phyloP scores from a whole-genome alignment of 139 green algal genomes.

The Picochlorum sp. region DNA sequence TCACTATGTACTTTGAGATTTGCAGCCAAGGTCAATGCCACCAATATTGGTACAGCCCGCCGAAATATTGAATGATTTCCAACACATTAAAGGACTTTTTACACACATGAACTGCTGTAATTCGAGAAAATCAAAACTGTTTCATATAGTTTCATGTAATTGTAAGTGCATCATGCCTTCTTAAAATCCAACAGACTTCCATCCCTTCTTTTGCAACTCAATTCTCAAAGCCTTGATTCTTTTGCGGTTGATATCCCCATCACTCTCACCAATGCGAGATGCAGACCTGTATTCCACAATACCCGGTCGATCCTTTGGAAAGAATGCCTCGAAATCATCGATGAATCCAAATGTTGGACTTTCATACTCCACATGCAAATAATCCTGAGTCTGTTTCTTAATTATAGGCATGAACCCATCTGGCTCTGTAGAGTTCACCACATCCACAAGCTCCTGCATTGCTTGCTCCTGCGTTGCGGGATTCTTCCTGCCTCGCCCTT shows the following conservation, averaged over 20 bases:
- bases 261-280: constrained; percentile 67
- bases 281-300: constrained; percentile 56
- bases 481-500: constrained; percentile 59
- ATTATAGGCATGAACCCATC: constrained; percentile 77
- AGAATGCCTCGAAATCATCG: constrained; percentile 86
- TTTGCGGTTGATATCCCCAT: constrained; percentile 89
- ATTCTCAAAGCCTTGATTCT: constrained; percentile 76
- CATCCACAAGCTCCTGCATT: constrained; percentile 41
- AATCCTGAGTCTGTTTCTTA: constrained; percentile 73
- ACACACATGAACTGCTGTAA: background rate
- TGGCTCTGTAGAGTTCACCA: constrained; percentile 44
- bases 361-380: constrained; percentile 88
- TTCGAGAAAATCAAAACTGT: background rate
- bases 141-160: background rate
- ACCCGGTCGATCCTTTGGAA: constrained; percentile 25
- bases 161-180: background rate
- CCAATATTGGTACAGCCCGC: constrained; percentile 48
- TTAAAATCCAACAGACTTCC: constrained; percentile 62
- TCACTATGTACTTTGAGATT: constrained; percentile 81
- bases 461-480: constrained; percentile 60
- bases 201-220: constrained; percentile 77
- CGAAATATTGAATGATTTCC: constrained; percentile 1
- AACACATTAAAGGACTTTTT: background rate
- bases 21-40: constrained; percentile 72
- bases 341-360: constrained; percentile 83